These are phyloP conservation scores for Candida oleophila DNA, from an alignment of 805 yeast genomes.

Conservation along the genomic window DNA sequence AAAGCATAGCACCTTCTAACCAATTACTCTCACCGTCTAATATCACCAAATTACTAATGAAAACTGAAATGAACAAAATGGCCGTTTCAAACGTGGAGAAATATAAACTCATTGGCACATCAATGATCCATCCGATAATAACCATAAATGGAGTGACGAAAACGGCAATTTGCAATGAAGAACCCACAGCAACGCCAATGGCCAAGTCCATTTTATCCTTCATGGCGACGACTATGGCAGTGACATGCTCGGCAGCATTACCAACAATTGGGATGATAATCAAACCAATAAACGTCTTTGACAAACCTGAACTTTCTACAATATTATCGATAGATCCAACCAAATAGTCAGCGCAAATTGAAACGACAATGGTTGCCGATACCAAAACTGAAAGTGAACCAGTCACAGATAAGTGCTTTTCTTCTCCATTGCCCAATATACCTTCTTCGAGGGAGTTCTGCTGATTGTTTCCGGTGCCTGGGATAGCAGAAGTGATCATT, in stretches of 20 bases:
- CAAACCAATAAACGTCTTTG: conserved; percentile 93
- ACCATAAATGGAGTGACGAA: conserved; percentile 97
- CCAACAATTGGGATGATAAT: conserved; percentile 96
- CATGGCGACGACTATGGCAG: conserved; percentile 92
- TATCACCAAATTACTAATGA: conserved; percentile 81
- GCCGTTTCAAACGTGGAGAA: conserved; percentile 94
- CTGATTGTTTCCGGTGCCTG: conserved; percentile 15
- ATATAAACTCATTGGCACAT: conserved; percentile 88
- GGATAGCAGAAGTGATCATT: conserved; percentile 29
- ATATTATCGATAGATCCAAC: conserved; percentile 92
- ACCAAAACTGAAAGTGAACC: conserved; percentile 59
- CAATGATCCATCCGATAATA: conserved; percentile 86
- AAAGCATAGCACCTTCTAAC: conserved; percentile 93
- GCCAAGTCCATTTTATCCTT: conserved; percentile 98
- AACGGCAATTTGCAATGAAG: conserved; percentile 90
- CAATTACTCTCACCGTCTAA: conserved; percentile 95
- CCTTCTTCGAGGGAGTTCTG: background rate
- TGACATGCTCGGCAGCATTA: conserved; percentile 98
- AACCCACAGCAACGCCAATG: conserved; percentile 94
- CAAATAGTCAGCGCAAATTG: conserved; percentile 88
- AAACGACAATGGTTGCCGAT: conserved; percentile 71
- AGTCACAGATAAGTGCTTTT: conserved; percentile 47
- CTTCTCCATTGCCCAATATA: conserved; percentile 13
- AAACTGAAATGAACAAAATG: conserved; percentile 83
- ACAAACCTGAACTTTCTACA: conserved; percentile 79